phyloP scores from a whole-genome alignment of 495 filamentous ascomycete genomes.

The Bacidia gigantensis region DNA sequence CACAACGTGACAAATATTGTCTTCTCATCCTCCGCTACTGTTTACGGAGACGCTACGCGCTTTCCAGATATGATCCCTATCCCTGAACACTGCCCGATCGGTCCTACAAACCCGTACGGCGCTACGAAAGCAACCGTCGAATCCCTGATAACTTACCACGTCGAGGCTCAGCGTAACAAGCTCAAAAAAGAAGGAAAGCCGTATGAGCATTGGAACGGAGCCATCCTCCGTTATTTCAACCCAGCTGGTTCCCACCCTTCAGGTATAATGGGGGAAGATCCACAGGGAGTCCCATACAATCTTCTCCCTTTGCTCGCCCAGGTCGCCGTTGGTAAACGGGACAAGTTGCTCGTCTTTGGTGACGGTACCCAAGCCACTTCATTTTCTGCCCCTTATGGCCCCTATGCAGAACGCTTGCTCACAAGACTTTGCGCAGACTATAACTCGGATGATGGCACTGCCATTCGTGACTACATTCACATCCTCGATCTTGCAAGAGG shows the following conservation, averaged over 20 bases:
- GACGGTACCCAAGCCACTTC: slow-evolving; percentile 49
- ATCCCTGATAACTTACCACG: slow-evolving; percentile 75
- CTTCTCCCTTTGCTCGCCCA: slow-evolving; percentile 86
- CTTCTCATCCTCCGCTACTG: slow-evolving; percentile 91
- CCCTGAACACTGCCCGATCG: slow-evolving; percentile 89
- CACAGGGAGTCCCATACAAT: slow-evolving; percentile 91
- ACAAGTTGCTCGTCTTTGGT: slow-evolving; percentile 89
- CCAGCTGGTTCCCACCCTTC: slow-evolving; percentile 87
- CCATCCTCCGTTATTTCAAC: slow-evolving; percentile 94
- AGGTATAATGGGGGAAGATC: slow-evolving; percentile 97
- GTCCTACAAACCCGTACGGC: slow-evolving; percentile 94
- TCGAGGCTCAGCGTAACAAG: slow-evolving; percentile 77
- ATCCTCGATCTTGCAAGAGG: slow-evolving; percentile 81
- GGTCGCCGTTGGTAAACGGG: slow-evolving; percentile 86
- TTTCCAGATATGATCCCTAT: slow-evolving; percentile 98
- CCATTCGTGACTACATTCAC: slow-evolving; percentile 70
- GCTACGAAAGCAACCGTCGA: slow-evolving; percentile 89
- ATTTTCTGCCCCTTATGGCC: slow-evolving; percentile 10
- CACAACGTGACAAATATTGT: slow-evolving; percentile 92
- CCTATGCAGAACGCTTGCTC: slow-evolving; percentile 11
- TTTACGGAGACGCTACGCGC: slow-evolving; percentile 95
- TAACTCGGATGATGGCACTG: slow-evolving; percentile 68
- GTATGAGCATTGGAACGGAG: slow-evolving; percentile 78
- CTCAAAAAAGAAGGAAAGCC: slow-evolving; percentile 64
- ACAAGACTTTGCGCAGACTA: slow-evolving; percentile 52